These are phyloP conservation scores for Xylariales sp. DNA, from an alignment of 2,329 filamentous ascomycete species.

Conservation along the genomic window DNA sequence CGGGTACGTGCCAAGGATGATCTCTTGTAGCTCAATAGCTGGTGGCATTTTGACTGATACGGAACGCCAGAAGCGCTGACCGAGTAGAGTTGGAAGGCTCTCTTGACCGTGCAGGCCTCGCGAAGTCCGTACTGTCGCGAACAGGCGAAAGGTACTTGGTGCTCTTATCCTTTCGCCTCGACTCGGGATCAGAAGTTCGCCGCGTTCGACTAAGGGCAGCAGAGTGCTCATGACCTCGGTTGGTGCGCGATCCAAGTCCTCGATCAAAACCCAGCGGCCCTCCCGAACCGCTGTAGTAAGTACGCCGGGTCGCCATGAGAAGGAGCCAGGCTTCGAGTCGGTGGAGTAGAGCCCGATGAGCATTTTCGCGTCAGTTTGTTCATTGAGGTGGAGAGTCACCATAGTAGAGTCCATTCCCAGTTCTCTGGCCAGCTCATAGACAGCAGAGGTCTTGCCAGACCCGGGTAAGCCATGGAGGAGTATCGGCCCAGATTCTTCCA, in stretches of 20 bases:
- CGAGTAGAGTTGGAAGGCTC: constrained; percentile 70
- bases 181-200: constrained; percentile 86
- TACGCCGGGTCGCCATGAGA: constrained; percentile 87
- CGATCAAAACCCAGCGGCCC: constrained; percentile 94
- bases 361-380: constrained; percentile 97
- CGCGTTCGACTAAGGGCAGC: constrained; percentile 83
- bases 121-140: constrained; percentile 83
- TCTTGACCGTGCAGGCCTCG: constrained; percentile 62
- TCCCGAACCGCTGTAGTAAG: constrained; percentile 90
- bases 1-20: constrained; percentile 69
- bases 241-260: constrained; percentile 91
- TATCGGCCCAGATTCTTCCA: constrained; percentile 67
- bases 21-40: constrained; percentile 65
- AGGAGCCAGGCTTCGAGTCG: constrained; percentile 80
- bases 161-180: constrained; percentile 82
- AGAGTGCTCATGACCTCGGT: constrained; percentile 93
- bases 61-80: constrained; percentile 78
- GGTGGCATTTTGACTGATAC: constrained; percentile 65
- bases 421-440: constrained; percentile 75
- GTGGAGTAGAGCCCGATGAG: constrained; percentile 92
- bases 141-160: constrained; percentile 78
- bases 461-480: constrained; percentile 80
- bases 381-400: constrained; percentile 93
- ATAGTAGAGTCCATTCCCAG: constrained; percentile 76
- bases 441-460: constrained; percentile 82